A percentile compares a stretch with the other conserved stretches of the same genome.
Evolutionary conservation across 1,139 yeast species (phyloP).

Genomic region (Blastobotrys apis): DNA sequence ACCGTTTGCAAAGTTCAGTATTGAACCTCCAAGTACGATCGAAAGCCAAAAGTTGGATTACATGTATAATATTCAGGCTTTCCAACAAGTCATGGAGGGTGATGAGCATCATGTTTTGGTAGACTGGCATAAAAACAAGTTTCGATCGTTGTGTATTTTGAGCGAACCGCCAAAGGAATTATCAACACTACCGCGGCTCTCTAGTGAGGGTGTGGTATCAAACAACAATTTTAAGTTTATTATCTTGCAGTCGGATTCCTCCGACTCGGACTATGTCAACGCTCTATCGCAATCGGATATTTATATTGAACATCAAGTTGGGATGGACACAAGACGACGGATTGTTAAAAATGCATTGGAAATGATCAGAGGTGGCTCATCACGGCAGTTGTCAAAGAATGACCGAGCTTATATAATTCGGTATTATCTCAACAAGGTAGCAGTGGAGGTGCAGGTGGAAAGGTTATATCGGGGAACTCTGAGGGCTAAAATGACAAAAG

Average conservation of each 20-base stretch:
- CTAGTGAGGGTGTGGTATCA: neutral
- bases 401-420: constrained; percentile 46
- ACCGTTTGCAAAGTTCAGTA: neutral
- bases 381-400: constrained; percentile 34
- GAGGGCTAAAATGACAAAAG: neutral
- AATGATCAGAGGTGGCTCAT: constrained; percentile 16
- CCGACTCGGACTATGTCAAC: constrained; percentile 44
- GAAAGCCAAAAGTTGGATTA: constrained; percentile 46
- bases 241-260: constrained; percentile 42
- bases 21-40: constrained; percentile 1
- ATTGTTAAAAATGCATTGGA: constrained; percentile 37
- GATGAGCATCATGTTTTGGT: constrained; percentile 61
- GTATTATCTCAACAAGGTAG: constrained; percentile 47
- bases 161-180: constrained; percentile 43
- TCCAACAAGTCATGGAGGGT: constrained; percentile 40
- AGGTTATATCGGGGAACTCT: constrained; percentile 46
- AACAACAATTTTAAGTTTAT: constrained; percentile 34
- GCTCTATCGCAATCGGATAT: constrained; percentile 43
- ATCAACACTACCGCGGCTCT: constrained; percentile 29
- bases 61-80: constrained; percentile 47
- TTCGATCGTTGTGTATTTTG: constrained; percentile 54
- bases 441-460: constrained; percentile 59
- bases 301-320: constrained; percentile 49
- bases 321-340: constrained; percentile 31
- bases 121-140: constrained; percentile 62